Base-by-base conservation (phyloP, 768 basidiomycete genomes). In the Russula brevipes region DNA sequence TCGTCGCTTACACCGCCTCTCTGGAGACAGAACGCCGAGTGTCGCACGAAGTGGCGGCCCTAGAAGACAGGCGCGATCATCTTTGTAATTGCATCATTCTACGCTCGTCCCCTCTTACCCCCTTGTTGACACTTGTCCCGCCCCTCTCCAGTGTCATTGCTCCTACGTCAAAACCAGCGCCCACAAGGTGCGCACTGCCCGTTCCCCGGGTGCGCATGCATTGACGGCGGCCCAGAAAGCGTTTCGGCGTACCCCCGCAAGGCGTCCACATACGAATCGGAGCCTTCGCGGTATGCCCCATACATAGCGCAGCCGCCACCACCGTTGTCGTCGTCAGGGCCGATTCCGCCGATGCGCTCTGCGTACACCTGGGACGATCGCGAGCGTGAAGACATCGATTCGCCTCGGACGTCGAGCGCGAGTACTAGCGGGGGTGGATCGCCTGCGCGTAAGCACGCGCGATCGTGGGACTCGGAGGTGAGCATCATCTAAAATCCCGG, bases 351-450 rank as follows among this genome's bases (percentile, higher is more conserved):
- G 0, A 68, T 66, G 65, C 67, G 65, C 3, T 52, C 64, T 0
- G 65, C 66, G 3, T 68, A 68, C 39, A 5, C 59, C 2, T 68
- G 66, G 66, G 66, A 66, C 12, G 64, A 64, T 17, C 61, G 65
- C 8, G 66, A 66, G 9, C 66, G 66, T 4, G 65, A 66, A 8
- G 65, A 66, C 12, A 2, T 36, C 5, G 55, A 45, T 7, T 67
- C 66, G 11, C 66, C 66, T 30, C 66, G 59, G 24, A 61, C 64
- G 6, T 59, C 66, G 14, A 68, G 60, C 33, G 54, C 65, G 1
- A 68, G 66, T 30, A 51, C 38, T 14, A 62, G 60, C 42, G 49
- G 44, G 2, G 41, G 64, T 9, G 66, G 60, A 54, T 56, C 67
- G 5, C 61, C 65, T 5, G 65, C 54, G 5, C 65, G 67, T 10